Evolutionary conservation across 2,329 filamentous ascomycete species (phyloP).

Genomic region (Chalaropsis thielavioides): DNA sequence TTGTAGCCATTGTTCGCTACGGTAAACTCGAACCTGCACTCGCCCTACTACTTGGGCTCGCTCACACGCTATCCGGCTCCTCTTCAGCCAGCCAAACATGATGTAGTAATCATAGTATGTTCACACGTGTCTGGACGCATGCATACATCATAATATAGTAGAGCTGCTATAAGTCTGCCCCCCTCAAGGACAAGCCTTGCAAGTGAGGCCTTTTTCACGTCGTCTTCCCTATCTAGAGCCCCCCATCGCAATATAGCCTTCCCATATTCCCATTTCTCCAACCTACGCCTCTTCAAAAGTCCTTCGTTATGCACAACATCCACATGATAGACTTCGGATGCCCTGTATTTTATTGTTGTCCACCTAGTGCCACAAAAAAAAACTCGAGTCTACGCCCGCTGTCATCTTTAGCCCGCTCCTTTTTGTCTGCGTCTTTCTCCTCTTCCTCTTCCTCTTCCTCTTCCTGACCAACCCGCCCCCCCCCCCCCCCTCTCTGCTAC

Average conservation of each 20-base stretch:
- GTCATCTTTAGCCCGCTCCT: conserved; percentile 2
- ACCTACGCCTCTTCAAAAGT: neutral
- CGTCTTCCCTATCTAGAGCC: neutral
- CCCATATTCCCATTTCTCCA: neutral
- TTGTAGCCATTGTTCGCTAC: no score
- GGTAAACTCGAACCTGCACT: no score
- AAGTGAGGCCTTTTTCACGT: neutral
- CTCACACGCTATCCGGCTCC: no score
- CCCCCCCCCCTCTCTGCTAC: neutral
- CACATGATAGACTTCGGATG: neutral
- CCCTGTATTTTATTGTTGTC: neutral
- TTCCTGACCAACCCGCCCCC: neutral
- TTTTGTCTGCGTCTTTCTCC: neutral
- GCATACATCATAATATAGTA: neutral
- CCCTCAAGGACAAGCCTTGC: neutral
- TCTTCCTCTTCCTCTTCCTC: neutral
- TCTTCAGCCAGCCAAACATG: no score
- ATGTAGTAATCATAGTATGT: no score
- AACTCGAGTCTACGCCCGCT: neutral
- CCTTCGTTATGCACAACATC: neutral
- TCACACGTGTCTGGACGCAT: no score
- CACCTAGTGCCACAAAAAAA: neutral
- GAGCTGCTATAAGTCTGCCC: neutral
- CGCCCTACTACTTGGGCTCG: no score
- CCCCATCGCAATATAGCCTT: neutral